phyloP scores from a whole-genome alignment of 2,329 filamentous ascomycete species.

The Mycosphaerella arachidis region DNA sequence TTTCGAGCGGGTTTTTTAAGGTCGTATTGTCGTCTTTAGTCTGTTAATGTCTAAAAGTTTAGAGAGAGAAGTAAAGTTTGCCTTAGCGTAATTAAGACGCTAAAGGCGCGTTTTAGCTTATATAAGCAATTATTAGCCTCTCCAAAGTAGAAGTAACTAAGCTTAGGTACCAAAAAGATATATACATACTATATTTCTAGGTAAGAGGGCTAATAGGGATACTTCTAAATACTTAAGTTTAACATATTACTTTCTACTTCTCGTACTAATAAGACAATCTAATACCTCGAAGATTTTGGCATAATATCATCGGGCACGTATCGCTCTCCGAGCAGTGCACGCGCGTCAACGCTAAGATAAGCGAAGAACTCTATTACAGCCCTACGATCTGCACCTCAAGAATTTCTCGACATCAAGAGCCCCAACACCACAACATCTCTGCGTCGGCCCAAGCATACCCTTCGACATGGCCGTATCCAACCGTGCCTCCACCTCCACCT shows the following conservation, averaged over 20 bases:
- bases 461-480: slow-evolving; percentile 17
- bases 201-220: no score
- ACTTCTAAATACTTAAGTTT: neutral
- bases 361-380: neutral
- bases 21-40: neutral
- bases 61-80: neutral
- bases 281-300: no score
- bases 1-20: slow-evolving; percentile 3
- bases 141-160: neutral
- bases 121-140: neutral
- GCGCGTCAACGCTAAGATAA: neutral
- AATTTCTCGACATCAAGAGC: neutral
- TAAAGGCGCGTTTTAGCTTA: neutral
- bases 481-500: slow-evolving; percentile 8
- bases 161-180: neutral
- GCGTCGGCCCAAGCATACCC: neutral
- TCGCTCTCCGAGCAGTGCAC: neutral
- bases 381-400: neutral
- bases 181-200: no score
- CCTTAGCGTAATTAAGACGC: neutral
- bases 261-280: no score
- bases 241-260: neutral
- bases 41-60: neutral
- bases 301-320: neutral
- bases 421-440: neutral